Evolutionary conservation across 108 stramenopile genomes (phyloP), one percentile per base, ranked within the genome.

Genomic region (Skeletonema menzelii): DNA sequence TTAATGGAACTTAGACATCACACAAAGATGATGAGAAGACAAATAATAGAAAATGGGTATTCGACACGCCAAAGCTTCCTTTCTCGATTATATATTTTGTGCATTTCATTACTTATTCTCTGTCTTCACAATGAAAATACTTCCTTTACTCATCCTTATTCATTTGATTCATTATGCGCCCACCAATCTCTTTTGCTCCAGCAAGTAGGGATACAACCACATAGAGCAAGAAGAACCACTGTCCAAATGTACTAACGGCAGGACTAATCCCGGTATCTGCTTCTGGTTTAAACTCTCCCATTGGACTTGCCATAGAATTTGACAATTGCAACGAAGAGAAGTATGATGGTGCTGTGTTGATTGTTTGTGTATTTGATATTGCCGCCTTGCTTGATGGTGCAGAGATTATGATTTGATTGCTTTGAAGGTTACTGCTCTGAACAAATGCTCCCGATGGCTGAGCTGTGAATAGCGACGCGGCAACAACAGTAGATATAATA

Each of bases 171-270:
- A 37, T 46, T 44, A 79, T 63, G 27, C 77, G 42, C 5, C 65
- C 59, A 12, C 66, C 24, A 20, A 79, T 40, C 66, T 79, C 77
- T 17, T 79, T 79, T 10, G 65, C 71, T 38, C 77, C 77, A 7
- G 77, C 77, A 22, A 79, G 70, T 2, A 79, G 40, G 46, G 70
- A 71, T 44, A 79, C 77, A 2, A 66, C 67, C 8, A 79, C 53
- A 44, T 79, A 79, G 0, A 68, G 19, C 2, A 79, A 37, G 37
- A 79, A 72, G 40, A 79, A 79, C 77, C 77, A 79, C 47, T 79
- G 77, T 11, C 77, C 77, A 26, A 79, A 68, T 27, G 37, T 71
- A 46, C 59, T 71, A 53, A 58, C 55, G 13, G 27, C 42, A 3
- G 56, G 57, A 35, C 65, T 57, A 22, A 69, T 58, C 5, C 75